Evolutionary conservation across 1,139 yeast genomes (phyloP), one percentile per base, ranked within the genome.

Genomic region (Taiozyma onychis): DNA sequence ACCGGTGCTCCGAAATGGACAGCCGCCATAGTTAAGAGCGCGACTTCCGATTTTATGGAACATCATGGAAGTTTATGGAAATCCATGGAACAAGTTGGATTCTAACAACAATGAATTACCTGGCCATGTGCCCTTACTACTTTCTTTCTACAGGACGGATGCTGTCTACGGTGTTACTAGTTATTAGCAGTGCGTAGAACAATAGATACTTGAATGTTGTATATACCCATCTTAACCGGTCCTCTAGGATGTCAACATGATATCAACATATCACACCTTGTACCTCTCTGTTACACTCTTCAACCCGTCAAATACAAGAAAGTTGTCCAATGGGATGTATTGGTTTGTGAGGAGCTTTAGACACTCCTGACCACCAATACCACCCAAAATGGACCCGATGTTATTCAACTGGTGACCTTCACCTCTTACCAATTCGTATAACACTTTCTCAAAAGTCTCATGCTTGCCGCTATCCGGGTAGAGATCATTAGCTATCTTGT

Each of bases 351-450:
- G 63, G 5, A 85, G 59, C 67, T 61, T 85, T 54, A 85, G 72
- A 22, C 78, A 81, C 61, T 89, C 97, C 62, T 89, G 96, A n/a
- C 89, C 84, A 0, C 81, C 91, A 26, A 88, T 72, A 1, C 96
- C 96, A 4, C 96, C 97, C 61, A 87, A 70, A 6, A 87, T 65
- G 0, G 85, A 67, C 1, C 81, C 68, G 21, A 76, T 73, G 53
- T 78, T 77, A 48, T 75, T 71, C 21, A 80, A 50, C 54, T 76
- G 79, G 0, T 57, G 55, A 3, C 77, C 75, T 5, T 70, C 67
- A 10, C 70, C 61, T 44, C 83, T 66, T 4, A 68, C 48, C 4
- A 71, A 22, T 51, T 72, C 75, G 46, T 61, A 62, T 14, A 71
- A 48, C 0, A 63, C 54, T 9, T 55, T 49, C 13, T 60, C 48